A percentile compares a stretch with the other conserved stretches of the same genome.
Evolutionary conservation across 2,329 filamentous ascomycete genomes (phyloP).

Genomic region (Diplodia mutila): DNA sequence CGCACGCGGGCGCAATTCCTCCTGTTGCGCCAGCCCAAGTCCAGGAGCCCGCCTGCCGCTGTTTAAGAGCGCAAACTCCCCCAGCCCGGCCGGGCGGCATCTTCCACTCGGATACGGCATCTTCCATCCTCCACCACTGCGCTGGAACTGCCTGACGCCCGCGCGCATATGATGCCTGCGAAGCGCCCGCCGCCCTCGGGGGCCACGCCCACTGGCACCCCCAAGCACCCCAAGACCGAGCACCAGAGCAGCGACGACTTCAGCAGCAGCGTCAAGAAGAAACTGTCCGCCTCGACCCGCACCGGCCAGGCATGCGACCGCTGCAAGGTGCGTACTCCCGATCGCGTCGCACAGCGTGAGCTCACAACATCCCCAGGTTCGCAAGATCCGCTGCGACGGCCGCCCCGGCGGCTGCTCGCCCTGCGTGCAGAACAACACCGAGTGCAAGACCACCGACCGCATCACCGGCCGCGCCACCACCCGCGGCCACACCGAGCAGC

Average conservation of each 20-base stretch:
- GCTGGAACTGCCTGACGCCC: conserved; percentile 24
- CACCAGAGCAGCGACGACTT: conserved; percentile 37
- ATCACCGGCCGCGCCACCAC: conserved; percentile 80
- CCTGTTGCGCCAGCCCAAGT: conserved; percentile 18
- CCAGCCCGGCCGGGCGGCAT: conserved; percentile 24
- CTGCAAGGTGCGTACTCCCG: conserved; percentile 68
- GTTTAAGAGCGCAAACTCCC: conserved; percentile 21
- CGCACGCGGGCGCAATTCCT: conserved; percentile 22
- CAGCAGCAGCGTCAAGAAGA: conserved; percentile 52
- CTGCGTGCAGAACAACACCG: conserved; percentile 73
- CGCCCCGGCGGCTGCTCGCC: conserved; percentile 80
- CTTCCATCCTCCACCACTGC: conserved; percentile 26
- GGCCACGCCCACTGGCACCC: not conserved
- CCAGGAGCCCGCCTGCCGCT: conserved; percentile 22
- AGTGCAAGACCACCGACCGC: conserved; percentile 84
- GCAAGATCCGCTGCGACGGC: conserved; percentile 87
- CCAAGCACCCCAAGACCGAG: conserved; percentile 43
- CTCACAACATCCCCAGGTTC: conserved; percentile 56
- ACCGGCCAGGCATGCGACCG: conserved; percentile 88
- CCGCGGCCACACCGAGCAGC: conserved; percentile 75
- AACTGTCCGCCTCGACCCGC: conserved; percentile 58
- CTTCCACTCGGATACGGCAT: conserved; percentile 26
- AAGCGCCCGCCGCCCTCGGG: conserved; percentile 26
- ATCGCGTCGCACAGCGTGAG: conserved; percentile 4
- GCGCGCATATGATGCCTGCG: conserved; percentile 27